Evolutionary conservation across 495 filamentous ascomycete genomes (phyloP).

Genomic region (Entonaema liquescens): DNA sequence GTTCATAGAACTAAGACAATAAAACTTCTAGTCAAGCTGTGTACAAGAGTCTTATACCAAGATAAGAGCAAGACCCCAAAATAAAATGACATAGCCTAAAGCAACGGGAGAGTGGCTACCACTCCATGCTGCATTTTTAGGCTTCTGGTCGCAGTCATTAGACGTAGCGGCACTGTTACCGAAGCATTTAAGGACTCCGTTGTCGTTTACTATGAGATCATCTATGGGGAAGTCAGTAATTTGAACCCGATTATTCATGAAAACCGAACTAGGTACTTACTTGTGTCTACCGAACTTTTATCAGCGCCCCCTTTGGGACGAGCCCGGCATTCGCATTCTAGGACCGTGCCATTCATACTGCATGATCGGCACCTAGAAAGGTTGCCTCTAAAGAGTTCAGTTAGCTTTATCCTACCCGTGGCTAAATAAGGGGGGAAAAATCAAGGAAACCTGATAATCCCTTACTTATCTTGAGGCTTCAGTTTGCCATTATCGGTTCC

Average conservation of each 20-base stretch:
- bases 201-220: neutral
- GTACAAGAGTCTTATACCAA: neutral
- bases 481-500: neutral
- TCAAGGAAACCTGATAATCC: rapidly evolving
- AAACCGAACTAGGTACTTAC: neutral
- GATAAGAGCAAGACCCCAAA: neutral
- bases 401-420: neutral
- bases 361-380: neutral
- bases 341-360: neutral
- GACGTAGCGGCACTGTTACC: neutral
- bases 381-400: neutral
- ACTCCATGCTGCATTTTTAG: neutral
- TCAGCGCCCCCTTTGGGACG: neutral
- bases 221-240: neutral
- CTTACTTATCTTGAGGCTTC: conserved; percentile 7
- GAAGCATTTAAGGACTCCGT: conserved; percentile 13
- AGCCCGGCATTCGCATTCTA: neutral
- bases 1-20: too few relatives aligned
- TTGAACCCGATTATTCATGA: neutral
- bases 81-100: neutral
- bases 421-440: too few relatives aligned
- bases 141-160: neutral
- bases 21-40: too few relatives aligned
- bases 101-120: neutral
- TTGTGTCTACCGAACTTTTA: neutral